Evolutionary conservation across 164 flowering plant genomes (phyloP).

Genomic region (Buxus sempervirens): DNA sequence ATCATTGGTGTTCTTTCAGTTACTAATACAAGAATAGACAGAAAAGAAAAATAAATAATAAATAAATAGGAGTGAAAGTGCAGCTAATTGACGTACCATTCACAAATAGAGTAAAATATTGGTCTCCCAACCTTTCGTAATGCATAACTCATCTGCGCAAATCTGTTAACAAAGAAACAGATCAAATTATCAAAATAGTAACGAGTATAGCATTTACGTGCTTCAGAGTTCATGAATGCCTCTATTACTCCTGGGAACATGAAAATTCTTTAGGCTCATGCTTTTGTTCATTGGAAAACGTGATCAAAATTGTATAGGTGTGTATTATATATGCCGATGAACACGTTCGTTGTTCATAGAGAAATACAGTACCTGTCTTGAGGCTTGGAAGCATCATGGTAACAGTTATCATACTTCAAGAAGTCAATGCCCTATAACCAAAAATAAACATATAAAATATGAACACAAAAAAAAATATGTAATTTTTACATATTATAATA

Average conservation of each 20-base stretch:
- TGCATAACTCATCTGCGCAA: constrained; percentile 38
- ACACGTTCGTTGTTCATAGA: not conserved
- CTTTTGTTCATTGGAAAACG: no score
- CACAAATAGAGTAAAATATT: constrained; percentile 42
- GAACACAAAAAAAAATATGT: no score
- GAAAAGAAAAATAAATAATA: not conserved
- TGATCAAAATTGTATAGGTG: no score
- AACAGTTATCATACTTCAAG: constrained; percentile 55
- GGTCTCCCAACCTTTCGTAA: constrained; percentile 34
- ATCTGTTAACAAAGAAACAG: constrained; percentile 18
- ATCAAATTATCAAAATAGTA: not conserved
- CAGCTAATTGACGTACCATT: constrained; percentile 28
- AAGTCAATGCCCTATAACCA: constrained; percentile 41
- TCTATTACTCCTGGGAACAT: no score
- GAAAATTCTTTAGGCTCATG: no score
- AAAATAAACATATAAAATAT: not conserved
- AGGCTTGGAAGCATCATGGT: constrained; percentile 33
- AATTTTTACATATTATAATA: no score
- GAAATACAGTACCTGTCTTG: constrained; percentile 25
- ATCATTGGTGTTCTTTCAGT: not conserved
- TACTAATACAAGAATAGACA: not conserved
- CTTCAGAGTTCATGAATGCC: not conserved
- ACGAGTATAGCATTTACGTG: no score
- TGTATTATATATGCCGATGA: no score
- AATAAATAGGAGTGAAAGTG: not conserved